A percentile compares a stretch with the other conserved stretches of the same genome.
These are phyloP conservation scores for Aspergillus felis DNA, from an alignment of 2,329 filamentous ascomycete genomes.

Conservation along the genomic window DNA sequence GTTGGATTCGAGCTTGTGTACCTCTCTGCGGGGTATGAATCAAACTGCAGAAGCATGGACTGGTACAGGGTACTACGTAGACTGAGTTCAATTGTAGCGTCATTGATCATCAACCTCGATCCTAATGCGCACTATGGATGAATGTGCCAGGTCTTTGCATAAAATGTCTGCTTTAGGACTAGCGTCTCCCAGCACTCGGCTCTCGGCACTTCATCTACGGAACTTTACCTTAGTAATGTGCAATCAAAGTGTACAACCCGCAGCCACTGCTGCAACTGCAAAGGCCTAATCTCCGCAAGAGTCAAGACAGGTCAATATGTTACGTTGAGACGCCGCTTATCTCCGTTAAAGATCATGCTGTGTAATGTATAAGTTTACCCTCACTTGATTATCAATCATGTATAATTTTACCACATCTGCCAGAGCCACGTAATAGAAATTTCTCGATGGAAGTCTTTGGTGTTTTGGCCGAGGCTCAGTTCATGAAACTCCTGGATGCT, in stretches of 20 bases:
- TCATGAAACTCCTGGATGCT: background rate
- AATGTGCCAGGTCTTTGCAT: background rate
- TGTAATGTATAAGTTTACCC: background rate
- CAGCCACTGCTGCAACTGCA: background rate
- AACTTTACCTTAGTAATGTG: too few relatives aligned
- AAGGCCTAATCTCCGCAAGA: background rate
- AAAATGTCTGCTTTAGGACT: background rate
- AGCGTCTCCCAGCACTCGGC: background rate
- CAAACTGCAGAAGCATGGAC: background rate
- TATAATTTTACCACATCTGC: background rate
- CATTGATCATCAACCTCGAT: background rate
- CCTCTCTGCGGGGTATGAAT: background rate
- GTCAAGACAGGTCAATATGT: too few relatives aligned
- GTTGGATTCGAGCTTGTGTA: background rate
- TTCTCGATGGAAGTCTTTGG: too few relatives aligned
- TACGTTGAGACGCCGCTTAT: background rate
- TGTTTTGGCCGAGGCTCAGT: background rate
- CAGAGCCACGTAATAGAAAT: background rate
- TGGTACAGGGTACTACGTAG: background rate
- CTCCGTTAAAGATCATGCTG: background rate
- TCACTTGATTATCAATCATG: background rate
- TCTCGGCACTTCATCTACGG: background rate
- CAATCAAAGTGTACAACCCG: too few relatives aligned
- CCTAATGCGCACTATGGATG: background rate
- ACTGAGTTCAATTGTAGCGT: background rate